Base-by-base conservation (phyloP, 768 basidiomycete genomes). In the Tephrocybe sp. region DNA sequence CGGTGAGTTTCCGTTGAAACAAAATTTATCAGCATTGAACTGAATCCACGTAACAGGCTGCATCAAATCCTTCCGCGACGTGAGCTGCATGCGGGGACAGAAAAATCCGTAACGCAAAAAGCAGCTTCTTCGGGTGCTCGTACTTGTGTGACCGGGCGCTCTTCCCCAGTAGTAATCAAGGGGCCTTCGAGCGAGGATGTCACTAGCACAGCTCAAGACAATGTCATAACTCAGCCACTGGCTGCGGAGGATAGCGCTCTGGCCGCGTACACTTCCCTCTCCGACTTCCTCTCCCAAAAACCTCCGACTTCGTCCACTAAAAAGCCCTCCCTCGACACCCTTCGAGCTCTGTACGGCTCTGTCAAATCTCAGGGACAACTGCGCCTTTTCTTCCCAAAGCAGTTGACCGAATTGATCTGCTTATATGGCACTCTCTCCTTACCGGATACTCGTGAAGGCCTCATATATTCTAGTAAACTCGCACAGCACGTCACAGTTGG, bases 391-490 rank as follows among this genome's bases (percentile, higher is more conserved):
- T 64, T 60, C 33, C 46, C 65, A 9, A 54, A 53, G 40, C 68
- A 76, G 41, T 62, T 78, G 30, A 69, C 69, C 37, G 57, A 65
- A 29, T 58, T 83, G 3, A 72, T 82, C 19, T 64, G 65, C 49
- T 62, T 83, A 15, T 72, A 82, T 54, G 82, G 80, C 9, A 66
- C 78, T 2, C 61, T 81, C 9, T 81, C 79, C 24, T 45, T 76
- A 16, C 60, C 57, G 38, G 47, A 52, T 46, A 58, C 57, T 44
- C 47, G 44, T 27, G 56, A 46, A 36, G 51, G 53, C 49, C 63
- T 56, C 54, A 54, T 61, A 50, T 67, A 67, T 50, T 50, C 64
- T 23, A 70, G 66, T 47, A 56, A 58, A 25, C 59, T 74, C 19
- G 58, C 66, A 12, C 56, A 63, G 12, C 61, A 57, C 44, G 61